These are phyloP conservation scores for Acacia confusa DNA, from an alignment of 306 rosid genomes.

Conservation along the genomic window DNA sequence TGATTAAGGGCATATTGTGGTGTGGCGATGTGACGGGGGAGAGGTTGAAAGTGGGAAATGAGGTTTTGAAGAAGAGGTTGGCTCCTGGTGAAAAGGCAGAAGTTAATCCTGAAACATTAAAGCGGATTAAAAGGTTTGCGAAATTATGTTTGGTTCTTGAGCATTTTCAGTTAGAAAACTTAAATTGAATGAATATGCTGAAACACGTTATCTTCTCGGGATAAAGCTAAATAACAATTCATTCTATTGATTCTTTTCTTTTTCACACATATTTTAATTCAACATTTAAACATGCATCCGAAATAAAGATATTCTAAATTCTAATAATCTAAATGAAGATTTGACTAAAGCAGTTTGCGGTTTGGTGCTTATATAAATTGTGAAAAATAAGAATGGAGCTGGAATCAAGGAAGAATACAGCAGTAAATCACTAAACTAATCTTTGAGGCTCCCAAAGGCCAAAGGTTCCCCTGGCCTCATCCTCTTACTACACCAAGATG, in stretches of 20 bases:
- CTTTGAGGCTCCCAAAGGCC: not conserved
- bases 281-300: not conserved
- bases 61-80: constrained; percentile 73
- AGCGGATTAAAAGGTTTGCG: constrained; percentile 75
- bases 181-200: not conserved
- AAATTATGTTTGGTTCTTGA: constrained; percentile 5
- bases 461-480: not conserved
- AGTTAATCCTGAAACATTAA: constrained; percentile 73
- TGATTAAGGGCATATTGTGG: constrained; percentile 88
- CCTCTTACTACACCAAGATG: not conserved
- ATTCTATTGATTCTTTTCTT: not conserved
- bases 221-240: not conserved
- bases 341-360: not conserved
- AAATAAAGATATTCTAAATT: not conserved
- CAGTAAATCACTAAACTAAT: not conserved
- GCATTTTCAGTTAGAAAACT: not conserved
- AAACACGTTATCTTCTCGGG: not conserved
- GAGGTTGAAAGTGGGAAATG: constrained; percentile 81
- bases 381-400: not conserved
- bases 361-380: not conserved
- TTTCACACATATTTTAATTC: not conserved
- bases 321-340: not conserved
- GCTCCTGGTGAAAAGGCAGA: constrained; percentile 45
- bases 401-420: not conserved
- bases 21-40: constrained; percentile 95